Evolutionary conservation across 768 basidiomycete species (phyloP), one percentile per base, ranked within the genome.

Genomic region (Termitomyces sp.): DNA sequence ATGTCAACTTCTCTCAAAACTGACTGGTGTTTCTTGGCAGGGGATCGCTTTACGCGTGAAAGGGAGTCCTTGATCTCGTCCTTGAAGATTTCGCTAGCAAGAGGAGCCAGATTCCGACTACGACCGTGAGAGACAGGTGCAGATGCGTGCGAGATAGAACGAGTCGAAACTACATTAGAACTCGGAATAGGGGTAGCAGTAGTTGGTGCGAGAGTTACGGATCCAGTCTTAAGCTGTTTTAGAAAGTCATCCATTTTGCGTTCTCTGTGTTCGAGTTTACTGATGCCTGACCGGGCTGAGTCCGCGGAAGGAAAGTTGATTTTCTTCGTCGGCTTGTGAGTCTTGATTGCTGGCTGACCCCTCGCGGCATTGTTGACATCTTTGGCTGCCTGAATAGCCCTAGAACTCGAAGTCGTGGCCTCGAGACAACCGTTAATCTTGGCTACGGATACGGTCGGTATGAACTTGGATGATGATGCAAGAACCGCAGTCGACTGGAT

Each of bases 391-490:
- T 64, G 69, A 46, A 71, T 67, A 30, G 67, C 56, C 45, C 67
- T 69, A 46, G 73, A 59, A 24, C 69, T 71, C 58, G 70, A 39
- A 37, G 72, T 69, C 39, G 76, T 68, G 7, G 72, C 71, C 1
- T 74, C 67, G 37, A 72, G 61, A 56, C 74, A 72, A 46, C 73
- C 68, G 24, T 74, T 69, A 12, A 68, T 24, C 9, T 14, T 50
- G 18, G 49, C 6, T 8, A 5, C 66, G 18, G 68, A 65, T 52
- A 75, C 57, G 20, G 71, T 65, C 22, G 75, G 70, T 10, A 76
- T 68, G 50, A 81, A 72, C 33, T 63, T 74, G 10, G 79, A 70
- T 75, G 82, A 79, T n/a, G 76, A 69, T 18, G 76, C 71, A 32
- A 62, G 68, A n/a, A 66, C 33, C 62, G 67, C 12, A 73, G 58